These are phyloP conservation scores for Sordariomycetes sp. DNA, from an alignment of 2,329 filamentous ascomycete species.

Conservation along the genomic window DNA sequence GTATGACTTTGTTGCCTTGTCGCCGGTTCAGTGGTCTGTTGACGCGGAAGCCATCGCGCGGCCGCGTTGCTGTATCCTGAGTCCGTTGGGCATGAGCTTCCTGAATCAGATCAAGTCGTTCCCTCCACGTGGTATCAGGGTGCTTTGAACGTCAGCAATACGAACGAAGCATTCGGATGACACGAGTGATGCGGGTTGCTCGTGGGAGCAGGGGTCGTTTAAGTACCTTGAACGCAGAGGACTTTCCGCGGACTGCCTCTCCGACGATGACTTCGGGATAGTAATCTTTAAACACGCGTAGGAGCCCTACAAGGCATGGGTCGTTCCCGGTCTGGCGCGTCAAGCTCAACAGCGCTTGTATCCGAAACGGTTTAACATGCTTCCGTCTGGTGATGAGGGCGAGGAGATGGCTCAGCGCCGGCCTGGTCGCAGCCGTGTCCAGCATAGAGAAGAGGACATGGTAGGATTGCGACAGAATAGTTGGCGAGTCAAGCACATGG, in stretches of 20 bases:
- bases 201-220: not conserved
- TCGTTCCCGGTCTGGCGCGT: constrained; percentile 61
- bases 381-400: constrained; percentile 71
- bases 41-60: constrained; percentile 51
- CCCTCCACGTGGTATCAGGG: constrained; percentile 68
- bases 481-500: constrained; percentile 56
- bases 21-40: constrained; percentile 31
- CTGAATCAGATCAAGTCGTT: constrained; percentile 59
- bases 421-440: constrained; percentile 65
- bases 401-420: constrained; percentile 65
- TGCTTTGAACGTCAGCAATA: constrained; percentile 38
- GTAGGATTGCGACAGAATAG: constrained; percentile 60
- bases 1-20: constrained; percentile 37
- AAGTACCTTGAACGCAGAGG: constrained; percentile 50
- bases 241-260: constrained; percentile 51
- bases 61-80: constrained; percentile 22
- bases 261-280: constrained; percentile 82
- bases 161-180: no score
- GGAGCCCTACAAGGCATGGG: constrained; percentile 60
- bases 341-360: constrained; percentile 62
- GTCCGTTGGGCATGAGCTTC: constrained; percentile 41
- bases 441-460: constrained; percentile 71
- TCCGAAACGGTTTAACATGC: constrained; percentile 76
- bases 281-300: constrained; percentile 83
- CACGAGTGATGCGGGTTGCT: no score